phyloP scores from a whole-genome alignment of 768 basidiomycete species.

The Tylopilus vinaceipallidus region DNA sequence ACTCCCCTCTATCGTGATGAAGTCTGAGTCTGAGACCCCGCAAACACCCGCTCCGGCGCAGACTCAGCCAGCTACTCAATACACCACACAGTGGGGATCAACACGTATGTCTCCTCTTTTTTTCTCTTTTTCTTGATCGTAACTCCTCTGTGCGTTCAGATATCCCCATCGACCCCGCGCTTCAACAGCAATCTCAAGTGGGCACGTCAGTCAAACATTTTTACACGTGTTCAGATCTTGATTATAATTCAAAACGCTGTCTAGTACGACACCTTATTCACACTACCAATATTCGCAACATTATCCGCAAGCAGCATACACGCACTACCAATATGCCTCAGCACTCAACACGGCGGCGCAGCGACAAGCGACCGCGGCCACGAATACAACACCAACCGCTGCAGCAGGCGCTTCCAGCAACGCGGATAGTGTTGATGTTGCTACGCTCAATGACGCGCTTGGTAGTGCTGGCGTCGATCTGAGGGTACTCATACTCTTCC shows the following conservation, averaged over 20 bases:
- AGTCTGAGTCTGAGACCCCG: conserved; percentile 39
- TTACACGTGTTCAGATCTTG: background rate
- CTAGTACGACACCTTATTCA: conserved; percentile 47
- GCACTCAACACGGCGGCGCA: conserved; percentile 32
- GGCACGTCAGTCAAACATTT: conserved; percentile 37
- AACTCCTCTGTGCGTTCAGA: conserved; percentile 33
- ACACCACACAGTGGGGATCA: conserved; percentile 40
- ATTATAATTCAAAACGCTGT: conserved; percentile 6
- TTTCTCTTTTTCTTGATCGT: background rate
- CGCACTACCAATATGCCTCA: conserved; percentile 44
- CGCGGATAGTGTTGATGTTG: conserved; percentile 68
- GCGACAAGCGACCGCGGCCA: conserved; percentile 20
- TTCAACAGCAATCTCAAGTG: conserved; percentile 56
- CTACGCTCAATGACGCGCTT: conserved; percentile 79
- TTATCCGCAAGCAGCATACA: conserved; percentile 36
- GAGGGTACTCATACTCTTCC: conserved; percentile 44
- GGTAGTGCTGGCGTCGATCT: conserved; percentile 87
- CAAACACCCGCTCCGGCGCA: conserved; percentile 34
- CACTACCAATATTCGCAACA: conserved; percentile 44
- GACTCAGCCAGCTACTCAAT: conserved; percentile 29
- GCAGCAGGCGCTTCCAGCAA: conserved; percentile 29
- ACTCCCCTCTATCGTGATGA: conserved; percentile 34
- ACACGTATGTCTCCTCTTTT: conserved; percentile 30
- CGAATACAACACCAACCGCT: conserved; percentile 17
- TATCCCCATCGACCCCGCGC: conserved; percentile 66